Base-by-base conservation (phyloP, 106 monocot genomes). In the Ottelia alismoides region DNA sequence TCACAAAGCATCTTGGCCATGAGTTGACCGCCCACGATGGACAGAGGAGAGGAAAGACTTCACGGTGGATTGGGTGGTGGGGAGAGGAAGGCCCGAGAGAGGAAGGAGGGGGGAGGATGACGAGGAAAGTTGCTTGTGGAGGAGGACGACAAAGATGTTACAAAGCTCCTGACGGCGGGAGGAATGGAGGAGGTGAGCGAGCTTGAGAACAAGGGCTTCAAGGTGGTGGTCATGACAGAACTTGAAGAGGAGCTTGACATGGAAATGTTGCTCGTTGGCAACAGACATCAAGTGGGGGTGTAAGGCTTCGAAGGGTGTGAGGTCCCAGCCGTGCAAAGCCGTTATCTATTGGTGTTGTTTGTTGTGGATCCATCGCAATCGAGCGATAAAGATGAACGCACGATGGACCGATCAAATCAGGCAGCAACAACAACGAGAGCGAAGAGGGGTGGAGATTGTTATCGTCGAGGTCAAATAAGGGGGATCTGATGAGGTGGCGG, bases 1-100 rank as follows among this genome's bases (percentile, higher is more conserved):
- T 86, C 98, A 23, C 90, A 90, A 17, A 99, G 72, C 78, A 90
- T 99, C 73, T 90, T 98, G 10, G 79, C 52, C 22, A 89, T 76
- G 28, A 77, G 68, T 45, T 80, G 57, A 27, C 28, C 73, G 72
- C 62, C 82, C 85, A 25, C 70, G 50, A 52, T 75, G 76, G 11
- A 98, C 76, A n/a, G 82, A 63, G 9, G 79, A 52, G 5, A 89
- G 75, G 18, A 75, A 43, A 17, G 85, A 66, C 35, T 98, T 90
- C 44, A 98, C 58, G 30, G 49, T n/a, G 12, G 70, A 30, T 31
- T 90, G 85, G 11, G 76, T 70, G 30, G 69, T n/a, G 5, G 79
- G 72, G 49, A 67, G 46, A 35, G 89, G 68, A 1, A 78, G 72
- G 0, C 73, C 62, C 88, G 80, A 96, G 45, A 96, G 43, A 49